phyloP scores from a whole-genome alignment of 495 filamentous ascomycete species.

The Penicillium paxilli region DNA sequence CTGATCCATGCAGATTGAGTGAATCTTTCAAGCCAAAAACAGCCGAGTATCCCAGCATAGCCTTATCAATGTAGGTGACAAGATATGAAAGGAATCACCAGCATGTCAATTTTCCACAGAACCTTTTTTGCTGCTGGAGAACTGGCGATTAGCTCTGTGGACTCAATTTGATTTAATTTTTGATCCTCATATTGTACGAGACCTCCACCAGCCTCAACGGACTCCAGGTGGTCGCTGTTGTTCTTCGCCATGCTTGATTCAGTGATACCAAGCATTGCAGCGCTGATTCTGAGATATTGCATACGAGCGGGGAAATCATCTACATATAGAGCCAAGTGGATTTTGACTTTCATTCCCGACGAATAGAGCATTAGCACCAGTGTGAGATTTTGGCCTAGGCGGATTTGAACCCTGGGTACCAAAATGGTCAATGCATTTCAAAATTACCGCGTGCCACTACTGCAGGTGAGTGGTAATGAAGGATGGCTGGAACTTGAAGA shows the following conservation, averaged over 20 bases:
- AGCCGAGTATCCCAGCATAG: slow-evolving; percentile 30
- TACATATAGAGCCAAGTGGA: not conserved
- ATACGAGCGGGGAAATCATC: not conserved
- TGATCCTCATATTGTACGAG: not conserved
- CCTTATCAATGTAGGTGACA: slow-evolving; percentile 15
- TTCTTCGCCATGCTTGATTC: not conserved
- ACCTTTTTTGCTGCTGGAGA: slow-evolving; percentile 1
- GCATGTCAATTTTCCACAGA: slow-evolving; percentile 14
- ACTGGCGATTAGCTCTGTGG: not conserved
- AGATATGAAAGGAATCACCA: slow-evolving; percentile 16
- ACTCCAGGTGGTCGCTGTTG: not conserved
- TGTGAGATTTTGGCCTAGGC: too few relatives aligned
- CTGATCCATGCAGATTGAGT: slow-evolving; percentile 41
- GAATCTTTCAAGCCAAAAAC: slow-evolving; percentile 50
- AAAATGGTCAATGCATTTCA: too few relatives aligned
- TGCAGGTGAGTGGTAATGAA: too few relatives aligned
- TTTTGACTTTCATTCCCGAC: not conserved
- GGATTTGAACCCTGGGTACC: too few relatives aligned
- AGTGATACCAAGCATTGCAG: not conserved
- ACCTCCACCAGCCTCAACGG: not conserved
- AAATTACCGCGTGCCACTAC: too few relatives aligned
- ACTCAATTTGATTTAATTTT: not conserved
- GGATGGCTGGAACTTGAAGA: too few relatives aligned
- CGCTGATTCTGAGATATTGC: too few relatives aligned
- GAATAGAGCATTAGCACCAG: too few relatives aligned